A percentile compares a stretch with the other conserved stretches of the same genome.
Conservation (phyloP, 2,329 filamentous ascomycete genomes). For the Lachnellula cervina region DNA sequence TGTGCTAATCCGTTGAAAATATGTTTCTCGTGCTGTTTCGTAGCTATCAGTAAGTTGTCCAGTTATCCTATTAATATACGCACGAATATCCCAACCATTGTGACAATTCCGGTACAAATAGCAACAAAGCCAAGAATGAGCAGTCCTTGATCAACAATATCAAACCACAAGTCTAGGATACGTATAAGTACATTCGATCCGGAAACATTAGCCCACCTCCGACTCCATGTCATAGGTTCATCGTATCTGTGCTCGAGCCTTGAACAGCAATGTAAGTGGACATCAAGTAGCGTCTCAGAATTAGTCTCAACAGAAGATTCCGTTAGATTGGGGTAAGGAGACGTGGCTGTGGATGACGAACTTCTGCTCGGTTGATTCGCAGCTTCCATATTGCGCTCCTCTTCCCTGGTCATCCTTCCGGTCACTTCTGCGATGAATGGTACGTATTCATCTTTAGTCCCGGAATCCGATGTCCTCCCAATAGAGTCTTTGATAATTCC, state of each 20-base stretch:
- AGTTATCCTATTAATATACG: neutral
- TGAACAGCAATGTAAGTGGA: constrained; percentile 38
- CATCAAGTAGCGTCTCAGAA: constrained; percentile 42
- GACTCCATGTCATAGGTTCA: no score
- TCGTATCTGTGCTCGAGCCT: no score
- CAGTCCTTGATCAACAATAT: constrained; percentile 67
- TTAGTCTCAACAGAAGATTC: constrained; percentile 34
- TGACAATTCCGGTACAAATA: constrained; percentile 65
- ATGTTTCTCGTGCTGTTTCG: constrained; percentile 45
- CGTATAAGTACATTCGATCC: constrained; percentile 40
- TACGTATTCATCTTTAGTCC: constrained; percentile 16
- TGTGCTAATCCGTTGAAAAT: constrained; percentile 81
- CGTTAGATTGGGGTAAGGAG: no score
- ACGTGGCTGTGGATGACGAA: neutral
- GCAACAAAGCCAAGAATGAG: constrained; percentile 71
- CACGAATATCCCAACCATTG: constrained; percentile 73
- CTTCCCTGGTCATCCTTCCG: neutral
- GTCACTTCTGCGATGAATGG: constrained; percentile 10
- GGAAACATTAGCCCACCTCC: constrained; percentile 36
- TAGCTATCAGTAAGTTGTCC: constrained; percentile 5
- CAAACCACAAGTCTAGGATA: constrained; percentile 52
- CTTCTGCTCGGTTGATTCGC: constrained; percentile 37
- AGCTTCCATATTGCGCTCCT: constrained; percentile 45
- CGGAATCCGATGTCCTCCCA: constrained; percentile 42
- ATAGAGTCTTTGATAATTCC: constrained; percentile 45